A percentile compares a stretch with the other conserved stretches of the same genome.
Evolutionary conservation across 805 yeast species (phyloP).

Genomic region (Nakazawaea holstii): DNA sequence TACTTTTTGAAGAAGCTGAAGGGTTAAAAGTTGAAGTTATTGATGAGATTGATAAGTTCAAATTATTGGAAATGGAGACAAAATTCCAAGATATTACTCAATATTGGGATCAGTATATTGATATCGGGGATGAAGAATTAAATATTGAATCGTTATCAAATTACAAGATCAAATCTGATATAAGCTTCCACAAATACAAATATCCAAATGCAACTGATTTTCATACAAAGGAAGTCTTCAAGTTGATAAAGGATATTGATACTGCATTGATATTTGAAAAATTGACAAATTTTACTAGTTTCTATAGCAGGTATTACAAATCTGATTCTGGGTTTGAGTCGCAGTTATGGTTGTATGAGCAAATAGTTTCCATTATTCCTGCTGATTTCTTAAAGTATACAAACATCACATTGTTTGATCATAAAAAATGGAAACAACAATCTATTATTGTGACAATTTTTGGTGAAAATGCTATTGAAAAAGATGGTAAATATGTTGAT

Average conservation of each 20-base stretch:
- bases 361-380: conserved; percentile 27
- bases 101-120: conserved; percentile 29
- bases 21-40: conserved; percentile 11
- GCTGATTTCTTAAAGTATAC: conserved; percentile 20
- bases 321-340: conserved; percentile 65
- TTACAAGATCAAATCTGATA: conserved; percentile 11
- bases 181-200: conserved; percentile 25
- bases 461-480: conserved; percentile 34
- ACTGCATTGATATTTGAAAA: conserved; percentile 41
- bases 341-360: conserved; percentile 61
- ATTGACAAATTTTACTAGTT: conserved; percentile 60
- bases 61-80: conserved; percentile 35
- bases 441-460: conserved; percentile 64
- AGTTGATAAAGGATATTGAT: conserved; percentile 39
- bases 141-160: conserved; percentile 22
- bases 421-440: conserved; percentile 71
- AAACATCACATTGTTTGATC: conserved; percentile 48
- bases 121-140: conserved; percentile 27
- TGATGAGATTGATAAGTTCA: conserved; percentile 31
- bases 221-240: conserved; percentile 32
- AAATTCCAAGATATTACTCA: conserved; percentile 64
- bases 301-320: conserved; percentile 73
- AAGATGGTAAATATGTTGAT: conserved; percentile 22
- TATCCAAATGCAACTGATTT: conserved; percentile 45
- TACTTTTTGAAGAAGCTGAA: background rate